A percentile compares a stretch with the other conserved stretches of the same genome.
Conservation (phyloP, 1,284 basidiomycete genomes). For the Apiotrichum veenhuisii region DNA sequence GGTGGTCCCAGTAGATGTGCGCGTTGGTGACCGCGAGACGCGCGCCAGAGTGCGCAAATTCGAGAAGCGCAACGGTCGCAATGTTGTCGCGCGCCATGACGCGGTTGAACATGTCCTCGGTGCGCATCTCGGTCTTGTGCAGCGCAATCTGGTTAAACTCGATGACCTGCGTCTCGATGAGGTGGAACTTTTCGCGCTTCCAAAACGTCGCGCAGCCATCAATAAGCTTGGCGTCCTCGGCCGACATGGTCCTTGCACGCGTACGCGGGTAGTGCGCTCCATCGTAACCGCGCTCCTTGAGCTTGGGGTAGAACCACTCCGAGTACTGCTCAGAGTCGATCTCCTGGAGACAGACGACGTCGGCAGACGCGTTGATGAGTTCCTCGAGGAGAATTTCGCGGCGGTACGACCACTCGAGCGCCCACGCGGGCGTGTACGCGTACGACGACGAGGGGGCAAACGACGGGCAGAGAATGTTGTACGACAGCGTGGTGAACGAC, state of each 20-base stretch:
- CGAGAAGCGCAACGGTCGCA: conserved; percentile 80
- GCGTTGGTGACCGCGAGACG: conserved; percentile 85
- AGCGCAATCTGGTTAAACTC: conserved; percentile 94
- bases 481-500: conserved; percentile 77
- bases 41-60: conserved; percentile 79
- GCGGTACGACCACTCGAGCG: conserved; percentile 89
- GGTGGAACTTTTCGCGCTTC: conserved; percentile 83
- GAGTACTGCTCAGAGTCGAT: conserved; percentile 91
- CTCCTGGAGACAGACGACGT: conserved; percentile 88
- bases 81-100: conserved; percentile 95
- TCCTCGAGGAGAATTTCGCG: conserved; percentile 87
- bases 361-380: conserved; percentile 74
- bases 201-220: conserved; percentile 98
- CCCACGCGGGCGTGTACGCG: conserved; percentile 96
- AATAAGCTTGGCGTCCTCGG: conserved; percentile 77
- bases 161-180: conserved; percentile 90
- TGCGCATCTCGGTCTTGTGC: conserved; percentile 92
- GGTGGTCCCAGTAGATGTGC: conserved; percentile 92
- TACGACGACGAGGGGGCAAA: conserved; percentile 88
- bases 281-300: conserved; percentile 78
- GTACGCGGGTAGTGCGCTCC: conserved; percentile 93
- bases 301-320: conserved; percentile 80
- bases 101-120: conserved; percentile 99
- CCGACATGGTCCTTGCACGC: conserved; percentile 87
- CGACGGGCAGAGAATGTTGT: conserved; percentile 93